A percentile compares a stretch with the other conserved stretches of the same genome.
These are phyloP conservation scores for Hymenoscyphus occultus DNA, from an alignment of 2,329 filamentous ascomycete genomes.

Conservation along the genomic window DNA sequence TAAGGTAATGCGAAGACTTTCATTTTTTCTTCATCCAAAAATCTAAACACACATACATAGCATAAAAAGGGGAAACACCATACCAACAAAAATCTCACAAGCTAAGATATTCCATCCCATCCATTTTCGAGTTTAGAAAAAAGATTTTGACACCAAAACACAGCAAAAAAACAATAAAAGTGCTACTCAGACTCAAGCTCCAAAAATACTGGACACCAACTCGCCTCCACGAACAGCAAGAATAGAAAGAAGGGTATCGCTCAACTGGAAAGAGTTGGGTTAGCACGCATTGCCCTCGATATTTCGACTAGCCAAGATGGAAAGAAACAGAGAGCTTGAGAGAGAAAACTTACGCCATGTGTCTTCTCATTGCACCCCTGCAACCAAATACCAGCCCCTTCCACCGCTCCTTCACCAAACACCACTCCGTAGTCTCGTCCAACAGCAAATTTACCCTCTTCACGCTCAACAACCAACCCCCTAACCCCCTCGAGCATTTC, in stretches of 20 bases:
- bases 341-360: constrained; percentile 71
- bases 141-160: not conserved
- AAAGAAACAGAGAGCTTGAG: not conserved
- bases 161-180: not conserved
- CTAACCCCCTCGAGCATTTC: constrained; percentile 68
- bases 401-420: constrained; percentile 66
- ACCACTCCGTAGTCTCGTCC: constrained; percentile 75
- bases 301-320: not conserved
- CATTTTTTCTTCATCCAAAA: not conserved
- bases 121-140: not conserved
- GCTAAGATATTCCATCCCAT: not conserved
- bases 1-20: not conserved
- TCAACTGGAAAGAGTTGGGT: constrained; percentile 51
- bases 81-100: not conserved
- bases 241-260: constrained; percentile 78
- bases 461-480: constrained; percentile 59
- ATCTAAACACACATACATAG: not conserved
- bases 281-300: constrained; percentile 9
- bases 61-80: not conserved
- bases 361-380: constrained; percentile 93
- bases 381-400: constrained; percentile 79
- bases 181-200: constrained; percentile 19
- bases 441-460: constrained; percentile 55
- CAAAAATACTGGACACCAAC: constrained; percentile 74
- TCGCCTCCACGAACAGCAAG: constrained; percentile 73